These are phyloP conservation scores for Jaltomata sinuosa DNA, from an alignment of 257 asterid species.

Conservation along the genomic window DNA sequence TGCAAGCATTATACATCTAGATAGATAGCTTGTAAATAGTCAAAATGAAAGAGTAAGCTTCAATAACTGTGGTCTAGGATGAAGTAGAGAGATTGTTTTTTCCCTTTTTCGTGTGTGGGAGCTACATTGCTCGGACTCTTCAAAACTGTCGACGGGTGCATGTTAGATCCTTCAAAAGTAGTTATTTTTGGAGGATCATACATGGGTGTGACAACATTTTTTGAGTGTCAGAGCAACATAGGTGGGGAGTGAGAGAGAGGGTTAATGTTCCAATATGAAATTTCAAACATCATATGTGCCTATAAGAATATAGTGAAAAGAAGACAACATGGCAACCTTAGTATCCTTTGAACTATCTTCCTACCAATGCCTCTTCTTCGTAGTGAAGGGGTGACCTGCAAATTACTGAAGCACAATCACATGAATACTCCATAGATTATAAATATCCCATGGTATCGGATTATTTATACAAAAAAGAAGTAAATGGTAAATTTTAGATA, in stretches of 20 bases:
- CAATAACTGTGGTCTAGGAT: not conserved
- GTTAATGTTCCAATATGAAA: not conserved
- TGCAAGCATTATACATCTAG: not conserved
- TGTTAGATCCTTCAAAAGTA: no score
- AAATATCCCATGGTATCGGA: not conserved
- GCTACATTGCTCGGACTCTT: no score
- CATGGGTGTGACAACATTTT: no score
- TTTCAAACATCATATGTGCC: not conserved
- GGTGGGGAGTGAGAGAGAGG: not conserved
- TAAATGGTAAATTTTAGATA: not conserved
- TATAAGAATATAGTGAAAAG: not conserved
- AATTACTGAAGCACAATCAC: constrained; percentile 15
- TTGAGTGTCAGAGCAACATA: no score
- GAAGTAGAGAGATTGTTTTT: not conserved
- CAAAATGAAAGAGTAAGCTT: not conserved
- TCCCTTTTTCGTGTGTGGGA: not conserved
- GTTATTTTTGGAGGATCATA: no score
- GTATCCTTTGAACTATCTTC: constrained; percentile 54
- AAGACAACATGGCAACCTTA: constrained; percentile 35
- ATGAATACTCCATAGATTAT: not conserved
- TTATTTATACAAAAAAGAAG: not conserved
- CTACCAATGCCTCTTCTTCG: constrained; percentile 66
- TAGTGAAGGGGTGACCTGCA: constrained; percentile 73
- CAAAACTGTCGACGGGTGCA: no score
- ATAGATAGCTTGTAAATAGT: not conserved